Base-by-base conservation (phyloP, 768 basidiomycete genomes). In the Psilocybe azurescens region DNA sequence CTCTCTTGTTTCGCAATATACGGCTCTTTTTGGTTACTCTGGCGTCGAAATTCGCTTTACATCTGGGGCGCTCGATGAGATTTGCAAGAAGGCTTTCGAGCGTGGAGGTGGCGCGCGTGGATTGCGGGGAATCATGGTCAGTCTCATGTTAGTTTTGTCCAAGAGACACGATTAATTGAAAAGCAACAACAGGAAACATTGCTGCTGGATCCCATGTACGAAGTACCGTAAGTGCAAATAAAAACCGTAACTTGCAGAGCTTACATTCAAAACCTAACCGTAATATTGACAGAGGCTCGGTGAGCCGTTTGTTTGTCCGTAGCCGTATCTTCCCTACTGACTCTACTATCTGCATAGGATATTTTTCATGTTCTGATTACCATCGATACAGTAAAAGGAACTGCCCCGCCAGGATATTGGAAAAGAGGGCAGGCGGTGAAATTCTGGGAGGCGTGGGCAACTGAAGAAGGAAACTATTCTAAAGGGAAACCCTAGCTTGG, bases 51-150 rank as follows among this genome's bases (percentile, higher is more conserved):
- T 97, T 63, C 83, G 89, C 56, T 97, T 99, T 71, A 95, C 96
- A 10, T 86, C 84, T 60, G 81, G 82, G 1, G 94, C 95, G 1
- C 74, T 97, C 28, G 83, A 89, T 62, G 93, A 89, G 65, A 89
- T 98, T 57, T 97, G 94, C 69, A 79, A 78, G 51, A 88, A 87
- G 64, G 95, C 96, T 0, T 78, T 83, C 8, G 87, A 89, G 67
- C 81, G 94, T 63, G 95, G 95, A 2, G 94, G 94, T 30, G 97
- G 96, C 20, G 96, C 96, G 4, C 80, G 96, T 72, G 94, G 95
- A 10, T 76, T 99, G 65, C 81, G 95, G 66, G 91, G 95, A 3
- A 93, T 97, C 49, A 88, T 98, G 90, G 93, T 90, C 52, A 64
- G 79, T 70, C 58, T 52, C 36, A 11, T 13, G 44, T 36, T n/a